phyloP scores from a whole-genome alignment of 495 filamentous ascomycete species.

The Hyaloscypha bicolor region DNA sequence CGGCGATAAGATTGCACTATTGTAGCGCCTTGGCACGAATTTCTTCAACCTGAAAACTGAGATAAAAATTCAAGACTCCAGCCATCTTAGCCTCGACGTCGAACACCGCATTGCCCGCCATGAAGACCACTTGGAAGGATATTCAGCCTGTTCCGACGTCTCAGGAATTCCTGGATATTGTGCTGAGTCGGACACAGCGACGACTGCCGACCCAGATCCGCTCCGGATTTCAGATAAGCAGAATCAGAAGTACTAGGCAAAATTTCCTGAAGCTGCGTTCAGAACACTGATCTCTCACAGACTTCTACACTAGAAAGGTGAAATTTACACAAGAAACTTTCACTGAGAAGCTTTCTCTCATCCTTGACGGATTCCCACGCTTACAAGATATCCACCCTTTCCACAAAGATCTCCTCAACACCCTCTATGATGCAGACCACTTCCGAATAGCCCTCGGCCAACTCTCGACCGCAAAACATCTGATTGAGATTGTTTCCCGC shows the following conservation, averaged over 20 bases:
- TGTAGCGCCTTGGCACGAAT: conserved; percentile 13
- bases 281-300: conserved; percentile 42
- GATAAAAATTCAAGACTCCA: not conserved
- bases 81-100: not conserved
- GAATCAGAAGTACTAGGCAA: conserved; percentile 72
- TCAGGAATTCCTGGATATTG: conserved; percentile 96
- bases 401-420: conserved; percentile 65
- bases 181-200: conserved; percentile 91
- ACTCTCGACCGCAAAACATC: conserved; percentile 90
- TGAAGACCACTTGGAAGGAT: conserved; percentile 58
- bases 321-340: conserved; percentile 99
- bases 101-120: conserved; percentile 28
- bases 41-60: conserved; percentile 4
- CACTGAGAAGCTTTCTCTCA: conserved; percentile 84
- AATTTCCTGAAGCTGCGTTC: conserved; percentile 20
- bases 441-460: conserved; percentile 96
- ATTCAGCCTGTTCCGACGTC: conserved; percentile 90
- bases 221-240: conserved; percentile 92
- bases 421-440: conserved; percentile 94
- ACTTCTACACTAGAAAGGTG: conserved; percentile 96
- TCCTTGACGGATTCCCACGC: conserved; percentile 92
- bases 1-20: conserved; percentile 21
- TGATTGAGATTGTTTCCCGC: conserved; percentile 92
- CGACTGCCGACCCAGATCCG: conserved; percentile 95
- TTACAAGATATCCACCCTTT: conserved; percentile 96